These are phyloP conservation scores for Trichoderma cornu-damae DNA, from an alignment of 2,329 filamentous ascomycete genomes.

Conservation along the genomic window DNA sequence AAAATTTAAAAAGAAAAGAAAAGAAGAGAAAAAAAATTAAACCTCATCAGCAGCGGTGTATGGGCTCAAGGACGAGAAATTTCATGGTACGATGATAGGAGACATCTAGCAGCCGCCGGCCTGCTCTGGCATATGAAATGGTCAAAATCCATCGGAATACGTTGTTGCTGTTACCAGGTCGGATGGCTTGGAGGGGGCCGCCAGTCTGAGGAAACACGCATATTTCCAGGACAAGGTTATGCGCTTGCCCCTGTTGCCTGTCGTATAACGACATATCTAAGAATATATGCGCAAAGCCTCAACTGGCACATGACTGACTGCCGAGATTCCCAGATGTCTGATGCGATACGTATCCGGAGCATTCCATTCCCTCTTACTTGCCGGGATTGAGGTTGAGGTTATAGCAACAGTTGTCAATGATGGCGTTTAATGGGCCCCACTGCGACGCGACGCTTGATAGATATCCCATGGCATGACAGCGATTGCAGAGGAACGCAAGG, in stretches of 20 bases:
- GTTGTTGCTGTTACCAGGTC: background rate
- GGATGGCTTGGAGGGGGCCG: background rate
- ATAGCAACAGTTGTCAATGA: conserved; percentile 9
- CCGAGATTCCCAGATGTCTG: background rate
- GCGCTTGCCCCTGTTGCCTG: background rate
- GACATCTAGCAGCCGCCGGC: background rate
- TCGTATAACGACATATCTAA: background rate
- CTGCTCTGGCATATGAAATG: background rate
- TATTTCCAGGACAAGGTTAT: conserved; percentile 1
- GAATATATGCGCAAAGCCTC: background rate
- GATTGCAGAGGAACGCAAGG: conserved; percentile 17
- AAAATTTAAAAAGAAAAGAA: background rate
- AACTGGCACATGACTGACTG: background rate
- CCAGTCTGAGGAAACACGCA: background rate
- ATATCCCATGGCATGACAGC: conserved; percentile 32
- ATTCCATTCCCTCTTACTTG: conserved; percentile 16
- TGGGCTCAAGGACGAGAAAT: background rate
- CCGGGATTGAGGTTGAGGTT: conserved; percentile 5
- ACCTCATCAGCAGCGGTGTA: background rate
- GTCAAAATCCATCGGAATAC: background rate
- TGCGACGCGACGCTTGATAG: conserved; percentile 8
- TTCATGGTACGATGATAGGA: background rate
- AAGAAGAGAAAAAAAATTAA: background rate
- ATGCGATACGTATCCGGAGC: conserved; percentile 1
- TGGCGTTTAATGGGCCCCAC: conserved; percentile 8